phyloP scores from a whole-genome alignment of 78 protist species.

The Dictyostelium capitatum region DNA sequence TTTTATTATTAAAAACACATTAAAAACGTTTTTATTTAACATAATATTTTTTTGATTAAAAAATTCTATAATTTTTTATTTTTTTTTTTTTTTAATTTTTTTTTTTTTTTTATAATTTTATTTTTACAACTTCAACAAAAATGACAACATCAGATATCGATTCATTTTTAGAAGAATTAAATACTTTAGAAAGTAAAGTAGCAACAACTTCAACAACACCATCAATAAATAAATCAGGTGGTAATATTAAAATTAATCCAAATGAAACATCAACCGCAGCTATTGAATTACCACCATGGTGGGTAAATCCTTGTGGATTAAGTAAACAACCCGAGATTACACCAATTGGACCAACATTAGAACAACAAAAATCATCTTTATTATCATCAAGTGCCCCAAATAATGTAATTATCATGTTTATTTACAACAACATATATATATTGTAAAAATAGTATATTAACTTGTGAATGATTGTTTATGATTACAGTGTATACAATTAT shows the following conservation, averaged over 20 bases:
- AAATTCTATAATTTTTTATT: too few species aligned
- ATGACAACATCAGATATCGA: not conserved
- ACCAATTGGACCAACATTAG: not conserved
- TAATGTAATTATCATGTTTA: not conserved
- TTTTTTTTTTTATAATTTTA: too few species aligned
- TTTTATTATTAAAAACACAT: too few species aligned
- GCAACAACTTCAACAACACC: not conserved
- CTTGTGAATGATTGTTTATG: not conserved
- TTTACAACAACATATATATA: too few species aligned
- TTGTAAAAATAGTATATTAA: too few species aligned
- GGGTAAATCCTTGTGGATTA: not conserved
- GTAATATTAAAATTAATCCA: not conserved
- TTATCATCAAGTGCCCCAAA: not conserved
- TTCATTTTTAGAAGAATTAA: slow-evolving; percentile 12
- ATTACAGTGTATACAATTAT: slow-evolving; percentile 4
- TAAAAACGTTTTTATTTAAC: too few species aligned
- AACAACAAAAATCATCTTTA: not conserved
- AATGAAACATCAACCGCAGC: not conserved
- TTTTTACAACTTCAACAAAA: not conserved
- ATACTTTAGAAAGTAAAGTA: not conserved
- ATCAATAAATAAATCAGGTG: not conserved
- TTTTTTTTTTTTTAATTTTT: too few species aligned
- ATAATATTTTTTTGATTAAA: too few species aligned
- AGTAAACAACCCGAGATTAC: slow-evolving; percentile 1
- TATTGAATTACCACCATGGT: not conserved